Evolutionary conservation across 2,329 filamentous ascomycete genomes (phyloP).

Genomic region (Claviceps maximensis): DNA sequence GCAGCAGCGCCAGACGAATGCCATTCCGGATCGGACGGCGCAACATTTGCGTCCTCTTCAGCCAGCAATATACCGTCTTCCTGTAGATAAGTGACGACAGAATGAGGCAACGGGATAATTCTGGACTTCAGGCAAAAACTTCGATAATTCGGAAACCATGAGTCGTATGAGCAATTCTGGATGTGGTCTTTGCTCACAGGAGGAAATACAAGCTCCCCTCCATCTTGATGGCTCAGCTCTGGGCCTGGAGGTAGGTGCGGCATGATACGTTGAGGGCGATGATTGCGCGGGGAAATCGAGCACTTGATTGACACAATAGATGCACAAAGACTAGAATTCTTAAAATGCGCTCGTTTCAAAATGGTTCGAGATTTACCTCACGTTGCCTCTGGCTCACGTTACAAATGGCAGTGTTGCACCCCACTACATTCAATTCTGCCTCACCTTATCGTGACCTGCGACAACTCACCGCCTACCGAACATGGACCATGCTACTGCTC

Average conservation of each 20-base stretch:
- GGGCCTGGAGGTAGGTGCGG: conserved; percentile 19
- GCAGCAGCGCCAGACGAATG: conserved; percentile 20
- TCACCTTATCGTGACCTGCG: conserved; percentile 4
- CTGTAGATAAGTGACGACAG: conserved; percentile 76
- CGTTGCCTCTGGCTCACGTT: not conserved
- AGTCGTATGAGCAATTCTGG: conserved; percentile 84
- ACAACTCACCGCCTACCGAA: conserved; percentile 11
- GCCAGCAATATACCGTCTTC: conserved; percentile 88
- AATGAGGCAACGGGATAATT: conserved; percentile 60
- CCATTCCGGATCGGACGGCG: conserved; percentile 44
- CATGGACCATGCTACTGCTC: not conserved
- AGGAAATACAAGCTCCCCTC: conserved; percentile 51
- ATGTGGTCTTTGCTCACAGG: conserved; percentile 79
- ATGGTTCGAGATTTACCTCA: not conserved
- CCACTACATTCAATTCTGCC: conserved; percentile 17
- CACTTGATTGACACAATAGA: not conserved
- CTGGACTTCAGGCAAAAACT: conserved; percentile 72
- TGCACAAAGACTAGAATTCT: not conserved
- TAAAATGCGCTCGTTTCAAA: not conserved
- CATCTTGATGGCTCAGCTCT: conserved; percentile 7
- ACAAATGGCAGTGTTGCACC: conserved; percentile 4
- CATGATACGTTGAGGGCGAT: conserved; percentile 14
- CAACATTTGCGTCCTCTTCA: conserved; percentile 44
- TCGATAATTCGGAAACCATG: conserved; percentile 80
- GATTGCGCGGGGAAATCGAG: not conserved